Conservation (phyloP, 441 rosid genomes). For the Gossypium aridum region DNA sequence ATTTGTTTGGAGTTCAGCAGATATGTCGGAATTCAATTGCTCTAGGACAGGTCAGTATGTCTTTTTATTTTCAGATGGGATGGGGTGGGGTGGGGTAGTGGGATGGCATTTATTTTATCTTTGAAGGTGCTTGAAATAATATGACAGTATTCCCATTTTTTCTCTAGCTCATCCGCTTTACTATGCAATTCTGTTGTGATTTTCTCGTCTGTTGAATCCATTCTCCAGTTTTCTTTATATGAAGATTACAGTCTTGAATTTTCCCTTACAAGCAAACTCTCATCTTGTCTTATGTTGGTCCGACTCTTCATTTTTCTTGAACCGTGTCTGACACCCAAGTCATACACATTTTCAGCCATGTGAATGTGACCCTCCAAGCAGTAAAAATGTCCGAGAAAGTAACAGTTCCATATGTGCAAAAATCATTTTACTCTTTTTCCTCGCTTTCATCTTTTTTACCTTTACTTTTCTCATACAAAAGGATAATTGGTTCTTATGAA, state of each 20-base stretch:
- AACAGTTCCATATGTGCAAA: background rate
- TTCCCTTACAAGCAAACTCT: background rate
- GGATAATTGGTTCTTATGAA: background rate
- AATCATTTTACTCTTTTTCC: too few species aligned
- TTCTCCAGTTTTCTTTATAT: background rate
- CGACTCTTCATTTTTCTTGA: background rate
- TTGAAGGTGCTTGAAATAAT: background rate
- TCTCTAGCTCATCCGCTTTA: background rate
- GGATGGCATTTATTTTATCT: background rate
- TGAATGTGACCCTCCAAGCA: background rate
- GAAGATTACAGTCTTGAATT: background rate
- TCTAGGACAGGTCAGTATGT: slow-evolving; percentile 70
- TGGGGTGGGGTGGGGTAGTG: background rate
- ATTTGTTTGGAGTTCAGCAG: slow-evolving; percentile 97
- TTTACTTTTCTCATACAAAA: background rate
- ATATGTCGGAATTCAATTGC: slow-evolving; percentile 95
- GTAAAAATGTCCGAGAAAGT: background rate
- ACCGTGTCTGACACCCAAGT: background rate
- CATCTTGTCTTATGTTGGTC: background rate
- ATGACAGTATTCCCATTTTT: background rate
- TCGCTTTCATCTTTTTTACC: background rate
- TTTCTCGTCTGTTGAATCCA: background rate
- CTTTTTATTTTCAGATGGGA: slow-evolving; percentile 4
- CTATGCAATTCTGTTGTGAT: background rate
- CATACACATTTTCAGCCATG: background rate